Percentiles rank a stretch among this genome's conserved stretches.
These are phyloP conservation scores for Boechera divaricarpa DNA, from an alignment of 345 rosid genomes.

Conservation along the genomic window DNA sequence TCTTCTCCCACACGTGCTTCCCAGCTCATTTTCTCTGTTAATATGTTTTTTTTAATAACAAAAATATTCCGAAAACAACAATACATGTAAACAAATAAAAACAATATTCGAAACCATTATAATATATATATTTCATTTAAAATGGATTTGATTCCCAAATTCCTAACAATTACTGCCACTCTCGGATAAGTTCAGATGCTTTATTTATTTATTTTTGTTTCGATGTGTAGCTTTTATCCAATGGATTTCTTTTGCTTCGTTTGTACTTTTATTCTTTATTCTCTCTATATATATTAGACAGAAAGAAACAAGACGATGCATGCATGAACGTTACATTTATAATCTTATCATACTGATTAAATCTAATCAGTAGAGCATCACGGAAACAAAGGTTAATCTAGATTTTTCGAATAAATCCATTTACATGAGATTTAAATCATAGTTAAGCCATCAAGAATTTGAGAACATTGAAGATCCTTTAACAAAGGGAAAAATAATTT, in stretches of 20 bases:
- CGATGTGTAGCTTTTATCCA: constrained; percentile 32
- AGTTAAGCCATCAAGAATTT: not conserved
- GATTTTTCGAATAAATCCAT: not conserved
- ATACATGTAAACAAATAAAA: not conserved
- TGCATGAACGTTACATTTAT: constrained; percentile 15
- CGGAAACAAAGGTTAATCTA: not conserved
- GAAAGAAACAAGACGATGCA: constrained; percentile 39
- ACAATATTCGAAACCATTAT: constrained; percentile 9
- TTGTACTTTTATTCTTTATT: constrained; percentile 23
- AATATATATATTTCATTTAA: not conserved
- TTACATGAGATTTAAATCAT: not conserved
- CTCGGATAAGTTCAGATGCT: constrained; percentile 28
- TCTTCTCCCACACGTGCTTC: constrained; percentile 40
- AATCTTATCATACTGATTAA: constrained; percentile 3
- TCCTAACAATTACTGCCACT: constrained; percentile 43
- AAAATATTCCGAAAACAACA: constrained; percentile 20
- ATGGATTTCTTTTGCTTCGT: not conserved
- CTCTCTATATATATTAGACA: constrained; percentile 2
- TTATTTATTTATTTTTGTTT: constrained; percentile 25
- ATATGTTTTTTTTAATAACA: not conserved
- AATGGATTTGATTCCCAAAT: constrained; percentile 40
- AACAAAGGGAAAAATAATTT: no score
- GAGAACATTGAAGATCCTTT: no score
- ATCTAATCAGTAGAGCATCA: constrained; percentile 6
- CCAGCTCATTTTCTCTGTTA: constrained; percentile 39